Percentiles rank a stretch among this genome's conserved stretches.
These are phyloP conservation scores for Cyberlindnera galapagoensis DNA, from an alignment of 805 yeast genomes.

Conservation along the genomic window DNA sequence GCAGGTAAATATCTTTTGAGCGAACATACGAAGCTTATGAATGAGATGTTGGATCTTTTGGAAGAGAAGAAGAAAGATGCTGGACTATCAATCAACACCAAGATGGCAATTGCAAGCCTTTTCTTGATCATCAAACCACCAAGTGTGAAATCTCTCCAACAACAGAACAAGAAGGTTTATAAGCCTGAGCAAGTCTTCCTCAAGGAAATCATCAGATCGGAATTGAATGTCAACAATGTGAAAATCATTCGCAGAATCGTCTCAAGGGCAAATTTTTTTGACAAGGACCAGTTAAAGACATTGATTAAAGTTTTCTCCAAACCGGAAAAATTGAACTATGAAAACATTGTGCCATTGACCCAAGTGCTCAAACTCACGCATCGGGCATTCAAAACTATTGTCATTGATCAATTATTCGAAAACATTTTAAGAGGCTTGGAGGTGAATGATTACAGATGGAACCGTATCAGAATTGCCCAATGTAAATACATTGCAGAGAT, in stretches of 20 bases:
- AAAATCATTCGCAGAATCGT: slow-evolving; percentile 32
- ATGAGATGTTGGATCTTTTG: slow-evolving; percentile 53
- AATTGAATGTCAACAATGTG: slow-evolving; percentile 34
- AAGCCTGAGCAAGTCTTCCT: slow-evolving; percentile 44
- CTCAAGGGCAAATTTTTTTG: slow-evolving; percentile 40
- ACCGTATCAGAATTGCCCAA: slow-evolving; percentile 56
- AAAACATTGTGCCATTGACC: slow-evolving; percentile 45
- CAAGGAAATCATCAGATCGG: slow-evolving; percentile 43
- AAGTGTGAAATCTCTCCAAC: slow-evolving; percentile 29
- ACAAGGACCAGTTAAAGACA: slow-evolving; percentile 28
- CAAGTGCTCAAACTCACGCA: slow-evolving; percentile 34
- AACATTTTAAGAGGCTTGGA: slow-evolving; percentile 62
- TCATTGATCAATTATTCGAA: slow-evolving; percentile 62
- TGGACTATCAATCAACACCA: slow-evolving; percentile 45
- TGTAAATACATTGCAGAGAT: slow-evolving; percentile 55
- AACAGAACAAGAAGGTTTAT: slow-evolving; percentile 17
- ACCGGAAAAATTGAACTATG: slow-evolving; percentile 58
- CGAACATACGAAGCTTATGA: slow-evolving; percentile 53
- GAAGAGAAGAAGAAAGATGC: slow-evolving; percentile 43
- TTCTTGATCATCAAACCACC: slow-evolving; percentile 53
- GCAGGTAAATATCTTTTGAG: slow-evolving; percentile 62
- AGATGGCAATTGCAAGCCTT: slow-evolving; percentile 52
- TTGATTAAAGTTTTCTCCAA: slow-evolving; percentile 40
- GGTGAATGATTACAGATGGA: slow-evolving; percentile 47
- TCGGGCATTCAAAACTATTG: slow-evolving; percentile 35